These are phyloP conservation scores for Claviceps humidiphila DNA, from an alignment of 2,329 filamentous ascomycete genomes.

Conservation along the genomic window DNA sequence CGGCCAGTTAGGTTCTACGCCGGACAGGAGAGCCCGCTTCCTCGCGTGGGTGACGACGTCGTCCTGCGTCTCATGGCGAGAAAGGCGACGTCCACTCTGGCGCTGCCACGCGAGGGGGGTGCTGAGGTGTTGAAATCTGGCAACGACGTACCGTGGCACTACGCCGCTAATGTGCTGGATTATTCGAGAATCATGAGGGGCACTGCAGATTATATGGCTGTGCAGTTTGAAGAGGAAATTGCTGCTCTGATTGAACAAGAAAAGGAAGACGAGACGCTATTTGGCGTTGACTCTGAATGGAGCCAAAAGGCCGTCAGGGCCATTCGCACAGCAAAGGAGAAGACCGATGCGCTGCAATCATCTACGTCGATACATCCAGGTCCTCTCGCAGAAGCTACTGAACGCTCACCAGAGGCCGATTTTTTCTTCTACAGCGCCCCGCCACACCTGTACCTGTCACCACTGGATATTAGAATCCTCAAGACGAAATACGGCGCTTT, in stretches of 20 bases:
- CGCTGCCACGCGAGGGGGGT: constrained; percentile 68
- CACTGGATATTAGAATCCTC: constrained; percentile 82
- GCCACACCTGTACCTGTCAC: constrained; percentile 78
- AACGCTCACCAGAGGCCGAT: constrained; percentile 27
- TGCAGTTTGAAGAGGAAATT: constrained; percentile 71
- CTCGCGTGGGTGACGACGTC: constrained; percentile 76
- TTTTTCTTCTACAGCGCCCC: constrained; percentile 85
- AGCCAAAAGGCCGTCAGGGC: constrained; percentile 68
- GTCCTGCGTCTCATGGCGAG: constrained; percentile 77
- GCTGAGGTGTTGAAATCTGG: constrained; percentile 54
- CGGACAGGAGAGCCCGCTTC: constrained; percentile 71
- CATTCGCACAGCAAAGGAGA: constrained; percentile 65
- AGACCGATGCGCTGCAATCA: constrained; percentile 35
- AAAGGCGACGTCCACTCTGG: constrained; percentile 67
- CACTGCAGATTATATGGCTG: constrained; percentile 72
- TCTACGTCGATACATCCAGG: constrained; percentile 10
- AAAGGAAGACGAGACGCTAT: constrained; percentile 80
- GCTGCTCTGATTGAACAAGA: constrained; percentile 61
- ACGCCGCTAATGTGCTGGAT: constrained; percentile 84
- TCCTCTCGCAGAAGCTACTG: constrained; percentile 3
- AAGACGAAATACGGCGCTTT: constrained; percentile 82
- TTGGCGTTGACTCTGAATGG: constrained; percentile 88
- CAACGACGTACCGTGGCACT: constrained; percentile 86
- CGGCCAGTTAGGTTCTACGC: constrained; percentile 82
- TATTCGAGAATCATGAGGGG: constrained; percentile 95